Base-by-base conservation (phyloP, 2,329 filamentous ascomycete genomes). In the Aspergillus felis region DNA sequence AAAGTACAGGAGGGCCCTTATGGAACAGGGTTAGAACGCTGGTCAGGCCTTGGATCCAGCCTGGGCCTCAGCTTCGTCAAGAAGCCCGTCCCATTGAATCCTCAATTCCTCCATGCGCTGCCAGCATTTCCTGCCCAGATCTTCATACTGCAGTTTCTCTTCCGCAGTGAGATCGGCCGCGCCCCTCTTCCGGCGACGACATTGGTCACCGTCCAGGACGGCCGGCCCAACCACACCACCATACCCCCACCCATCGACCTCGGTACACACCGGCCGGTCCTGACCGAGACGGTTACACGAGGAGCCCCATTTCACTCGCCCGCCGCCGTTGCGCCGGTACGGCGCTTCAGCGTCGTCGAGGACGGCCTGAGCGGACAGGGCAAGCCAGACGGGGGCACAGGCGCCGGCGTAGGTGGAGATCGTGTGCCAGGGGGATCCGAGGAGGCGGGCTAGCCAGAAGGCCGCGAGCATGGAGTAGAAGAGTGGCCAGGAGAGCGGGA, bases 391-490 rank as follows among this genome's bases (percentile, higher is more conserved):
- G 4, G 90, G 84, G 0, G 91, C 85, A 50, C 82, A 83, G 7
- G 92, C 91, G 46, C 89, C 92, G 22, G 84, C 82, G 76, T 96
- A 96, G 0, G 87, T 81, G n/a, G 82, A 82, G 51, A 90, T 81
- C 0, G 84, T 81, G 72, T 97, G 93, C 94, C 94, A 99, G 10
- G 90, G 90, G 2, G 90, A 95, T 51, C 94, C 94, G 27, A 92
- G 71, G 78, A 84, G 86, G 62, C 93, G 89, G 14, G 86, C 85
- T 17, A 96, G 47, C 71, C 87, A 87, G 71, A 95, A 87, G 3
- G 83, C 78, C 22, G 84, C 68, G 52, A 84, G 74, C 83, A 94
- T 94, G 59, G 82, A 79, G 71, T 85, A 87, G 61, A 85, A 83
- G 59, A 96, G 81, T 62, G 92, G 79, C 63, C 82, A 81, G 52